A percentile compares a stretch with the other conserved stretches of the same genome.
Conservation (phyloP, 2,329 filamentous ascomycete genomes). For the Myriosclerotinia curreyana region DNA sequence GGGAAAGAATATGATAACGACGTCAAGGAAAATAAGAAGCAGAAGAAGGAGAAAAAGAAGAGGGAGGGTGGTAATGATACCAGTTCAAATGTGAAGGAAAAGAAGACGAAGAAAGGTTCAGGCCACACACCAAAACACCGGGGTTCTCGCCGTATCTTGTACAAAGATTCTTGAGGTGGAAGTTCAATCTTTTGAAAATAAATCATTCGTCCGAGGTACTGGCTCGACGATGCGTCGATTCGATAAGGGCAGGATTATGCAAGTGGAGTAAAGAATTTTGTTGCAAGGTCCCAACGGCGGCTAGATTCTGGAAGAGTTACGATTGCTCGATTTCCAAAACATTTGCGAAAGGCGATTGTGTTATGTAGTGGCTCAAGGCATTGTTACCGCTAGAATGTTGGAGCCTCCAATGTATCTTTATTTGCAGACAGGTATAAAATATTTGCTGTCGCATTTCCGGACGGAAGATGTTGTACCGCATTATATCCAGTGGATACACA, state of each 20-base stretch:
- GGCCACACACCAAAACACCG: neutral
- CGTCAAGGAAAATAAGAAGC: neutral
- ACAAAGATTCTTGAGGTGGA: neutral
- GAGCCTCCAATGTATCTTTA: neutral
- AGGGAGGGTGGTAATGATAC: no score
- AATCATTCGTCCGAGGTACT: no score
- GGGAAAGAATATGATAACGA: neutral
- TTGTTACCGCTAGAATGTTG: neutral
- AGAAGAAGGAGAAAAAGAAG: no score
- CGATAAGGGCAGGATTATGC: neutral
- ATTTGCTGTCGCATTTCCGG: neutral
- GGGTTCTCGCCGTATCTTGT: neutral
- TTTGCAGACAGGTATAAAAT: neutral
- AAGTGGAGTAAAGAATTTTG: neutral
- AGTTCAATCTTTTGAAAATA: neutral
- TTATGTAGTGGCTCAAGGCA: no score
- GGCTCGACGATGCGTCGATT: neutral
- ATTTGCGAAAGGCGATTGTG: neutral
- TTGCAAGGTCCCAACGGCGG: neutral
- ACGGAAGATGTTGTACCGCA: neutral
- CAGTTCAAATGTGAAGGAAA: no score
- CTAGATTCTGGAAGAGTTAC: neutral
- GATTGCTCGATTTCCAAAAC: neutral
- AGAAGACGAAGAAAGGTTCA: neutral
- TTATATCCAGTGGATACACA: neutral